Evolutionary conservation across 2,329 filamentous ascomycete species (phyloP).

Genomic region (Phialophora chinensis): DNA sequence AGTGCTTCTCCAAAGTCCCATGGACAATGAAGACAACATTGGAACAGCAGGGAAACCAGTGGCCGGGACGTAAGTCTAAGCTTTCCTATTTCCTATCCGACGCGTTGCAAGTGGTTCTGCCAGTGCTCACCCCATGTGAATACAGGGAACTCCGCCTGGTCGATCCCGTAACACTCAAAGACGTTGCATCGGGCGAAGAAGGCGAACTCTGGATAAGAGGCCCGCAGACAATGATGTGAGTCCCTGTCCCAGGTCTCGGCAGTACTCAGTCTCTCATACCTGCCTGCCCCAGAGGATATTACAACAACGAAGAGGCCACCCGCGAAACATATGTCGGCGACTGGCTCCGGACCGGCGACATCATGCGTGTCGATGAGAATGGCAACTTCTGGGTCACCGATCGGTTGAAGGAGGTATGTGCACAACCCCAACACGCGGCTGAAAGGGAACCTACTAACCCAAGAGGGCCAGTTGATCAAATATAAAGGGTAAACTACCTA

Average conservation of each 20-base stretch:
- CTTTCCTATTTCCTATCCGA: not conserved
- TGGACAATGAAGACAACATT: constrained; percentile 56
- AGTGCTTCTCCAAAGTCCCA: constrained; percentile 48
- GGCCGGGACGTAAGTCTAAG: constrained; percentile 26
- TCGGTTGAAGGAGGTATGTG: constrained; percentile 65
- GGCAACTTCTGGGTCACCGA: constrained; percentile 91
- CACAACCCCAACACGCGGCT: not conserved
- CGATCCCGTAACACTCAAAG: constrained; percentile 27
- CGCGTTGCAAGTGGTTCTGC: not conserved
- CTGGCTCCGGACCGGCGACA: constrained; percentile 68
- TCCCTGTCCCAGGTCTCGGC: not conserved
- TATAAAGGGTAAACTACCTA: constrained; percentile 48
- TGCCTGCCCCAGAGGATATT: constrained; percentile 68
- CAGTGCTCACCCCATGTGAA: not conserved
- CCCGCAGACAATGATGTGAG: constrained; percentile 67
- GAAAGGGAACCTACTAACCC: not conserved
- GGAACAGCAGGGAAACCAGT: constrained; percentile 42
- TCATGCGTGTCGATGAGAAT: constrained; percentile 61
- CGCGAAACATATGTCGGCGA: constrained; percentile 69
- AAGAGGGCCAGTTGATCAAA: constrained; percentile 48
- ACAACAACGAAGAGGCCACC: constrained; percentile 74
- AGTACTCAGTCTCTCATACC: not conserved
- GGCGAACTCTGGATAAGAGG: constrained; percentile 73
- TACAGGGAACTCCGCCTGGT: constrained; percentile 24
- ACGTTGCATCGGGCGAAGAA: constrained; percentile 27